Percentiles rank a stretch among this genome's conserved stretches.
phyloP scores from a whole-genome alignment of 768 basidiomycete species.

The Boletus subparvulus region DNA sequence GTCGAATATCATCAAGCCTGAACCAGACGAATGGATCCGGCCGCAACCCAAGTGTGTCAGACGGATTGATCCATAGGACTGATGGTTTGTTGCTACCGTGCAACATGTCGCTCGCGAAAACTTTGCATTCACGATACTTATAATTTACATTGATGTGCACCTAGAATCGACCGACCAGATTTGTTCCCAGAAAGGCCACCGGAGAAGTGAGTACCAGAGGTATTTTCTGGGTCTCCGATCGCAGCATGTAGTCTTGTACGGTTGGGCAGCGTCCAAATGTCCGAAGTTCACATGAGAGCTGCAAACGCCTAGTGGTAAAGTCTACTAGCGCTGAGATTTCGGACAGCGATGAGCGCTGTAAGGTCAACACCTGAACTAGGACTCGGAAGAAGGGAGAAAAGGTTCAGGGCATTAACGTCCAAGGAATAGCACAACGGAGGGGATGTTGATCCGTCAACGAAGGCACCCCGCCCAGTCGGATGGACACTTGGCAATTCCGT shows the following conservation, averaged over 20 bases:
- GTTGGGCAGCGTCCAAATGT: conserved; percentile 80
- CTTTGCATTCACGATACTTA: not conserved
- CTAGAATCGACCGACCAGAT: conserved; percentile 46
- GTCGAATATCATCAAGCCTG: not conserved
- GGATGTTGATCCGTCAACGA: conserved; percentile 46
- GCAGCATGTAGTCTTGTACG: conserved; percentile 77
- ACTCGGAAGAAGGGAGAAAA: conserved; percentile 66
- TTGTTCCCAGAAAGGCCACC: conserved; percentile 54
- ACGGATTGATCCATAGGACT: conserved; percentile 5
- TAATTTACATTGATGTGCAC: not conserved
- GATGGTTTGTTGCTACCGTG: not conserved
- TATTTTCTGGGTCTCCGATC: conserved; percentile 58
- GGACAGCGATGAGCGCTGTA: conserved; percentile 68
- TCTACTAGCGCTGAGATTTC: conserved; percentile 81
- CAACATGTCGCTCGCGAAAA: no score
- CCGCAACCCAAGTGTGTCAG: conserved; percentile 25
- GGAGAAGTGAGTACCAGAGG: conserved; percentile 21
- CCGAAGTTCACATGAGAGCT: conserved; percentile 35
- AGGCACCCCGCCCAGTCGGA: conserved; percentile 56
- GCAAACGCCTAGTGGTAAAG: not conserved
- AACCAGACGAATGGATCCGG: conserved; percentile 17
- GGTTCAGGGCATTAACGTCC: conserved; percentile 92
- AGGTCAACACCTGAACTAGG: conserved; percentile 11
- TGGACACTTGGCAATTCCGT: conserved; percentile 41
- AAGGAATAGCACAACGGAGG: conserved; percentile 65